Evolutionary conservation across 2,329 filamentous ascomycete species (phyloP).

Genomic region (Macrophomina tecta): DNA sequence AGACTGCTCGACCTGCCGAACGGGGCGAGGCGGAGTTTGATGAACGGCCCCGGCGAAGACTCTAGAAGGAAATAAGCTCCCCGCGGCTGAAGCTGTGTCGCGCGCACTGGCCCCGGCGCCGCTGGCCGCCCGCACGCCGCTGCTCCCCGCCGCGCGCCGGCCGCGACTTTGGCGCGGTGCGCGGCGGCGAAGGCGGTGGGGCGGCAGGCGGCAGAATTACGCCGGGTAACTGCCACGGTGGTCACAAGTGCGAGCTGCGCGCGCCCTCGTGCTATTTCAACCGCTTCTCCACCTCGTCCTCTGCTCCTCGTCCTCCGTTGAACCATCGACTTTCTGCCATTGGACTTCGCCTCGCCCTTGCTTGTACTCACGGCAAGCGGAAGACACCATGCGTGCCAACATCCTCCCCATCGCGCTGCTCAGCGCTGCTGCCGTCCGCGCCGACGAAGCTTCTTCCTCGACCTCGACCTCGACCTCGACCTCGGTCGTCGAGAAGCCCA

Average conservation of each 20-base stretch:
- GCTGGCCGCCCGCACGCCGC: constrained; percentile 5
- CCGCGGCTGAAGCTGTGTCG: constrained; percentile 13
- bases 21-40: neutral
- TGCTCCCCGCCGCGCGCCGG: neutral
- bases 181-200: neutral
- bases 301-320: neutral
- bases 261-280: constrained; percentile 25
- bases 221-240: constrained; percentile 26
- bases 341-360: constrained; percentile 25
- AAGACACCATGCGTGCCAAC: constrained; percentile 78
- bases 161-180: constrained; percentile 2
- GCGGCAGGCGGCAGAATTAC: constrained; percentile 15
- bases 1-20: neutral
- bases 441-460: constrained; percentile 62
- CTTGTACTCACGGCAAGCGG: constrained; percentile 23
- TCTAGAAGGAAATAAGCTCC: constrained; percentile 24
- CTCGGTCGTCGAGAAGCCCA: constrained; percentile 66
- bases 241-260: constrained; percentile 12
- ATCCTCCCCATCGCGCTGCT: constrained; percentile 73
- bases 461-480: constrained; percentile 44
- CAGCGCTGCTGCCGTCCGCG: constrained; percentile 74
- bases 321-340: constrained; percentile 23
- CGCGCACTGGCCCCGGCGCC: constrained; percentile 1
- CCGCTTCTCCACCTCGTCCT: constrained; percentile 25
- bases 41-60: constrained; percentile 17